Percentiles rank a stretch among this genome's conserved stretches.
These are phyloP conservation scores for Hibiscus trionum DNA, from an alignment of 345 rosid species.

Conservation along the genomic window DNA sequence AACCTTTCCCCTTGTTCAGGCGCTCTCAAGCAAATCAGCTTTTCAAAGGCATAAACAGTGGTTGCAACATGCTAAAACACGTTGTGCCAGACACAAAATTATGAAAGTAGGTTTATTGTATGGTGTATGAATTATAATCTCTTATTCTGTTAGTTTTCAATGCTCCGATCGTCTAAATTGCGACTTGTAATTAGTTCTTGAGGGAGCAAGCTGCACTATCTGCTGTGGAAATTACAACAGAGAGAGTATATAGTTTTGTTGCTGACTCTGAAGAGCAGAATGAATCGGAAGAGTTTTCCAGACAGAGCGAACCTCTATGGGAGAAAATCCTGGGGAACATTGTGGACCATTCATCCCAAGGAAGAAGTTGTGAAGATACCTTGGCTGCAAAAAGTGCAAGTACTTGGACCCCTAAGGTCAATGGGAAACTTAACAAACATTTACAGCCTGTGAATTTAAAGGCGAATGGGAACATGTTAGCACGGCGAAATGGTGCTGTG, in stretches of 20 bases:
- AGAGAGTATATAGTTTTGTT: slow-evolving; percentile 55
- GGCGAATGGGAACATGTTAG: slow-evolving; percentile 33
- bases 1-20: slow-evolving; percentile 37
- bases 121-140: not conserved
- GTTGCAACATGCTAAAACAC: slow-evolving; percentile 92
- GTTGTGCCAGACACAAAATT: slow-evolving; percentile 90
- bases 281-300: slow-evolving; percentile 49
- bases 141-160: not conserved
- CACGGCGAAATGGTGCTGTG: slow-evolving; percentile 62
- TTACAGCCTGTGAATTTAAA: slow-evolving; percentile 38
- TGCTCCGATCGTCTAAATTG: slow-evolving; percentile 6
- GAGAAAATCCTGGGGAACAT: slow-evolving; percentile 50
- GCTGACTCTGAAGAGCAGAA: slow-evolving; percentile 63
- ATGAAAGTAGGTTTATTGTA: slow-evolving; percentile 56
- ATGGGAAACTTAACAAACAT: slow-evolving; percentile 74
- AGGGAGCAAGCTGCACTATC: slow-evolving; percentile 87
- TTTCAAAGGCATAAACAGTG: slow-evolving; percentile 83
- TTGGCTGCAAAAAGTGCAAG: slow-evolving; percentile 34
- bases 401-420: slow-evolving; percentile 61
- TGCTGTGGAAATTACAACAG: slow-evolving; percentile 75
- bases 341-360: slow-evolving; percentile 37
- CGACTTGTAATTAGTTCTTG: slow-evolving; percentile 52
- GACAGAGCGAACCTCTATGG: slow-evolving; percentile 49
- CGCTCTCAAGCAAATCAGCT: slow-evolving; percentile 87
- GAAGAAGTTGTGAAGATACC: slow-evolving; percentile 18